Conservation (phyloP, 2,329 filamentous ascomycete species). For the Alternaria sp. region DNA sequence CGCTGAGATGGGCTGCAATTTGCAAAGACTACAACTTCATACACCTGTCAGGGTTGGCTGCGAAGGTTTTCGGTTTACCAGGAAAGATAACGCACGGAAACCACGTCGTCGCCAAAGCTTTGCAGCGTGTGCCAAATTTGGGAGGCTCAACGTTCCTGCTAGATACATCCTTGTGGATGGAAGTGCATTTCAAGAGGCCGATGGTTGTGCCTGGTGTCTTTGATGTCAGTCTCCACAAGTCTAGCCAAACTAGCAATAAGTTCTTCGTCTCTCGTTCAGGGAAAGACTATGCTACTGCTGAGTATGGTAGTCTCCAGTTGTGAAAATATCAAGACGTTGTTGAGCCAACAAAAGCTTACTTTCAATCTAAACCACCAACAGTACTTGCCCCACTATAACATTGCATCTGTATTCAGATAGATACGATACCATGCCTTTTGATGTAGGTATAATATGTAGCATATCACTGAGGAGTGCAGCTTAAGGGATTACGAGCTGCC, state of each 20-base stretch:
- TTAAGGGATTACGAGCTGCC: background rate
- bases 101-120: constrained; percentile 9
- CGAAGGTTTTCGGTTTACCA: constrained; percentile 9
- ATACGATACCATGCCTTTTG: background rate
- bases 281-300: constrained; percentile 1
- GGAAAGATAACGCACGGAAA: constrained; percentile 17
- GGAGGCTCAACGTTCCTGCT: background rate
- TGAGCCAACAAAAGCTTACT: background rate
- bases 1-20: constrained; percentile 8
- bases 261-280: background rate
- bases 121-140: background rate
- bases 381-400: too few relatives aligned
- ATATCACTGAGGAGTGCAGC: background rate
- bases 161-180: constrained; percentile 3
- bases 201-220: constrained; percentile 8
- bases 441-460: background rate
- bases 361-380: background rate
- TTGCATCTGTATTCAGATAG: background rate
- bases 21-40: constrained; percentile 20
- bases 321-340: background rate
- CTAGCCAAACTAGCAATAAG: background rate
- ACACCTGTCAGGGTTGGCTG: constrained; percentile 7
- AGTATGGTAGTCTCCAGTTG: background rate
- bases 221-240: background rate
- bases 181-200: constrained; percentile 9